Conservation (phyloP, 345 rosid genomes). For the Hibiscus syriacus region DNA sequence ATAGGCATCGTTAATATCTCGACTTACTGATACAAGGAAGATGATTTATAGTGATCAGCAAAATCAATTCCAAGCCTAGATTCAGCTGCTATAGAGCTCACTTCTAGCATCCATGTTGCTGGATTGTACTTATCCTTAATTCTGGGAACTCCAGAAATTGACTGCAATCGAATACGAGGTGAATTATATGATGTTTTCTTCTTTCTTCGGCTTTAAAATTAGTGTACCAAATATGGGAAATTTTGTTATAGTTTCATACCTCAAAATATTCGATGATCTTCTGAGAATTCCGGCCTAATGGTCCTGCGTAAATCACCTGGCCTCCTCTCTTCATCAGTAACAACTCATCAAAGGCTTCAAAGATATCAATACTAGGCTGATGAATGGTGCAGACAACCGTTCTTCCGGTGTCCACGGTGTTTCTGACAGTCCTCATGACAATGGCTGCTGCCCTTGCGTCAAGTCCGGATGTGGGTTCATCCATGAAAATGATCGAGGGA, state of each 20-base stretch:
- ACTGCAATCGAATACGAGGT: conserved; percentile 19
- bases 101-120: conserved; percentile 92
- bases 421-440: conserved; percentile 89
- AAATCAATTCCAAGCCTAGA: conserved; percentile 58
- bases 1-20: neutral
- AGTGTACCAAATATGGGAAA: neutral
- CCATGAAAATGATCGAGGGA: conserved; percentile 89
- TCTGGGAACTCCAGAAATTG: conserved; percentile 36
- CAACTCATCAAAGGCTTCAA: conserved; percentile 84
- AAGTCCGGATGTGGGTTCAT: conserved; percentile 88
- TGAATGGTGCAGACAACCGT: conserved; percentile 88
- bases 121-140: conserved; percentile 73
- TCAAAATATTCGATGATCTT: conserved; percentile 68
- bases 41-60: conserved; percentile 54
- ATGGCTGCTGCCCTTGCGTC: conserved; percentile 88
- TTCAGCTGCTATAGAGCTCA: conserved; percentile 73
- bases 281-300: conserved; percentile 54
- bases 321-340: conserved; percentile 87
- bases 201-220: neutral
- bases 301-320: conserved; percentile 69
- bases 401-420: conserved; percentile 85
- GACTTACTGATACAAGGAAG: conserved; percentile 45
- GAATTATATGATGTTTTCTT: conserved; percentile 3
- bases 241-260: conserved; percentile 24
- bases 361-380: conserved; percentile 82